Conservation (phyloP, 441 rosid genomes). For the Capsella rubella region DNA sequence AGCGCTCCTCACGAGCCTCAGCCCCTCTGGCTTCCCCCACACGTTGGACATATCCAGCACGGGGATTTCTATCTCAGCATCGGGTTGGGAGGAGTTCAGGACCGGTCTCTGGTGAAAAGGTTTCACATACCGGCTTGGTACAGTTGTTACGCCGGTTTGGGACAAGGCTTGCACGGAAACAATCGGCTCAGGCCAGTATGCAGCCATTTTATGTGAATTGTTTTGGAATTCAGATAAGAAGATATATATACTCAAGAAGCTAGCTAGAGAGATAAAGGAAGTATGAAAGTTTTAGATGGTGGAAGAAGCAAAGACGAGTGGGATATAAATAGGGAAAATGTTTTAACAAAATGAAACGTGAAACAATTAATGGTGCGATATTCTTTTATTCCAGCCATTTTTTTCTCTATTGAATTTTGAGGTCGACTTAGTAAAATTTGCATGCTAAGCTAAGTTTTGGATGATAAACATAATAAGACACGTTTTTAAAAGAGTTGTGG, state of each 20-base stretch:
- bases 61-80: conserved; percentile 52
- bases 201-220: conserved; percentile 44
- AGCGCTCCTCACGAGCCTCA: conserved; percentile 48
- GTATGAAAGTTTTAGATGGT: conserved; percentile 29
- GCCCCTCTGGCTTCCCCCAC: conserved; percentile 41
- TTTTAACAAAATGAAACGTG: conserved; percentile 15
- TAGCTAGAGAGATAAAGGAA: background rate
- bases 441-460: conserved; percentile 32
- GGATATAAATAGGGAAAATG: conserved; percentile 13
- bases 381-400: background rate
- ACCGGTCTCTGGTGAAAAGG: conserved; percentile 46
- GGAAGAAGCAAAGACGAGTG: conserved; percentile 10
- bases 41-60: conserved; percentile 54
- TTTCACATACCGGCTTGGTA: conserved; percentile 60
- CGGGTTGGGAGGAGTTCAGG: conserved; percentile 15
- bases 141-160: conserved; percentile 54
- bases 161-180: conserved; percentile 68
- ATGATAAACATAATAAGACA: conserved; percentile 29
- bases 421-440: conserved; percentile 25
- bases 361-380: conserved; percentile 19
- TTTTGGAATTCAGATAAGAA: no score
- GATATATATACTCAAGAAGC: background rate
- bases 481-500: conserved; percentile 29
- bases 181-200: conserved; percentile 73
- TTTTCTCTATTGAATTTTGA: background rate